These are phyloP conservation scores for Pelargonium fulgidum DNA, from an alignment of 441 rosid species.

Conservation along the genomic window DNA sequence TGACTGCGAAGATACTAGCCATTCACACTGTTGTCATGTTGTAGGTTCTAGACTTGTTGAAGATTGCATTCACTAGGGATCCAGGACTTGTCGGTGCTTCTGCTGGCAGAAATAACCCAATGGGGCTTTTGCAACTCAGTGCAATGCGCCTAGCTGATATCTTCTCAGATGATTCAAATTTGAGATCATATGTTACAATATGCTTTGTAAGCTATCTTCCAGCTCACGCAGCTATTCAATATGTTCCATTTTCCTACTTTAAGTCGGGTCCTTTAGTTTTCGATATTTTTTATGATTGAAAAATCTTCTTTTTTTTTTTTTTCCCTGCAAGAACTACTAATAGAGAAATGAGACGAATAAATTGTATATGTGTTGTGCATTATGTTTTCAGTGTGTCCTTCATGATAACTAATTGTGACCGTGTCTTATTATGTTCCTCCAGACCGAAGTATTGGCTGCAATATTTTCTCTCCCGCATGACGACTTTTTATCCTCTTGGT, in stretches of 20 bases:
- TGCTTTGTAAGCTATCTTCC: slow-evolving; percentile 58
- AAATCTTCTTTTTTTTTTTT: not conserved
- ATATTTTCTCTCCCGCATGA: slow-evolving; percentile 81
- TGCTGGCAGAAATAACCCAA: slow-evolving; percentile 46
- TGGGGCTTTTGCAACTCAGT: slow-evolving; percentile 84
- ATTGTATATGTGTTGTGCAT: slow-evolving; percentile 6
- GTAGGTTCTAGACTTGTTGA: slow-evolving; percentile 75
- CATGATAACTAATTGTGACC: slow-evolving; percentile 26
- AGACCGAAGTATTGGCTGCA: slow-evolving; percentile 81
- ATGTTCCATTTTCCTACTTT: not conserved
- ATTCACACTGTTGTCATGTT: slow-evolving; percentile 23
- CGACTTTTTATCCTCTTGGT: slow-evolving; percentile 82
- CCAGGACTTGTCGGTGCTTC: slow-evolving; percentile 36
- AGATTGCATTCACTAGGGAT: slow-evolving; percentile 55
- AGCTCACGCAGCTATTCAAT: not conserved
- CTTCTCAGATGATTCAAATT: slow-evolving; percentile 91
- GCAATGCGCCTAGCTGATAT: slow-evolving; percentile 93
- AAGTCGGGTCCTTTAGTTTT: not conserved
- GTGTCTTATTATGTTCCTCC: slow-evolving; percentile 28
- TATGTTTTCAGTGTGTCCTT: slow-evolving; percentile 11
- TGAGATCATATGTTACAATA: slow-evolving; percentile 60
- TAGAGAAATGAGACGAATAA: not conserved
- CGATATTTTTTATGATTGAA: slow-evolving; percentile 6
- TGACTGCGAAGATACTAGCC: slow-evolving; percentile 18
- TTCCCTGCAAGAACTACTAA: not conserved